phyloP scores from a whole-genome alignment of 208 protist genomes.

The Trypanosoma vivax region DNA sequence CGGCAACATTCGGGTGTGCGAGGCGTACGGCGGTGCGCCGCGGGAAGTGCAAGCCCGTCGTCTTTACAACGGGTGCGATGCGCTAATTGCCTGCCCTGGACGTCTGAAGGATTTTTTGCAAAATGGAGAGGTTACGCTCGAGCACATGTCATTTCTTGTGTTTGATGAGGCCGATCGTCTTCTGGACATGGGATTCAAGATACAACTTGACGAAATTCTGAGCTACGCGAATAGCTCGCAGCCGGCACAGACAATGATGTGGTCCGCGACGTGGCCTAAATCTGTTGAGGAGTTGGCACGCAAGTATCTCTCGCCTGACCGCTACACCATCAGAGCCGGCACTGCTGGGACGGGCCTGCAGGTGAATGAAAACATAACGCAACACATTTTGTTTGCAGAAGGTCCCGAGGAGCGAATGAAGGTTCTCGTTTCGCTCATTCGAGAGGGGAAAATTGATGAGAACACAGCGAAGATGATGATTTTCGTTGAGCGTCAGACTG shows the following conservation, averaged over 20 bases:
- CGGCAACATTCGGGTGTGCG: constrained; percentile 52
- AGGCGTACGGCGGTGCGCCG: constrained; percentile 75
- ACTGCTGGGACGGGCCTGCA: constrained; percentile 73
- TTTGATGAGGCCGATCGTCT: constrained; percentile 99
- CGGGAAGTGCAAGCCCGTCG: constrained; percentile 53
- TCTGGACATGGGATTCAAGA: constrained; percentile 91
- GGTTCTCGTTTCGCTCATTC: constrained; percentile 60
- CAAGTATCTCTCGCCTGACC: constrained; percentile 77
- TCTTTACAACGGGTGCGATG: constrained; percentile 72
- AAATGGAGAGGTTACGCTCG: constrained; percentile 82
- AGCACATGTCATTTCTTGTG: constrained; percentile 92
- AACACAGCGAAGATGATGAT: constrained; percentile 85
- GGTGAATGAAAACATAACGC: constrained; percentile 82
- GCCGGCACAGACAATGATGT: constrained; percentile 94
- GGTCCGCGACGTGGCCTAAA: constrained; percentile 93
- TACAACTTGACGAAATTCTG: constrained; percentile 95
- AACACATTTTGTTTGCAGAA: constrained; percentile 62
- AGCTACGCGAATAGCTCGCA: constrained; percentile 37
- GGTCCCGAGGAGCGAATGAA: constrained; percentile 55
- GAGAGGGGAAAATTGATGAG: constrained; percentile 78
- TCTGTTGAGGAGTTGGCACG: constrained; percentile 73
- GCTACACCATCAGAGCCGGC: constrained; percentile 83
- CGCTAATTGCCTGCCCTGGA: constrained; percentile 98
- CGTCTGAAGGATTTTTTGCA: constrained; percentile 95
- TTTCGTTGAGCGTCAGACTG: constrained; percentile 88